A percentile compares a stretch with the other conserved stretches of the same genome.
These are phyloP conservation scores for Fusarium protoensiforme DNA, from an alignment of 2,329 filamentous ascomycete genomes.

Conservation along the genomic window DNA sequence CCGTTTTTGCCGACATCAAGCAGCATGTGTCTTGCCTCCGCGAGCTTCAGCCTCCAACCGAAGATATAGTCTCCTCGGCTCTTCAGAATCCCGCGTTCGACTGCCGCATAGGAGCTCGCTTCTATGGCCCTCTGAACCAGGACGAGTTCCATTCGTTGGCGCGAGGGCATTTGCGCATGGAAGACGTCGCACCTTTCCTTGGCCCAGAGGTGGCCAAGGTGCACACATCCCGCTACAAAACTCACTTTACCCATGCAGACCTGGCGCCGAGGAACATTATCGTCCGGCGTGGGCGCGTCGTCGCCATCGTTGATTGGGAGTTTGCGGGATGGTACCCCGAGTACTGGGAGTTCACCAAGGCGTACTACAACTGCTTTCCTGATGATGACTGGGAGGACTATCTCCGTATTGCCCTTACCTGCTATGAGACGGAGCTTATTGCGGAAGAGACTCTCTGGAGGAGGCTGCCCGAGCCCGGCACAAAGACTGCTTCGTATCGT, in stretches of 20 bases:
- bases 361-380: constrained; percentile 36
- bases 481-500: constrained; percentile 9
- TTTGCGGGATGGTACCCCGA: constrained; percentile 50
- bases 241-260: constrained; percentile 41
- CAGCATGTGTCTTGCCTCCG: constrained; percentile 37
- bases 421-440: constrained; percentile 39
- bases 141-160: constrained; percentile 41
- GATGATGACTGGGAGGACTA: constrained; percentile 33
- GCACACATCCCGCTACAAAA: constrained; percentile 21
- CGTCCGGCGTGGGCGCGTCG: constrained; percentile 38
- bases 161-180: constrained; percentile 34
- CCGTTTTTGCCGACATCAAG: constrained; percentile 39
- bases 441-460: constrained; percentile 38
- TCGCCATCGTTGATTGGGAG: constrained; percentile 47
- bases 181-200: constrained; percentile 37
- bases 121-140: constrained; percentile 41
- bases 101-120: constrained; percentile 38
- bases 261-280: constrained; percentile 44
- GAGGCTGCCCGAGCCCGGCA: constrained; percentile 37
- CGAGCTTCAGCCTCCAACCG: constrained; percentile 35
- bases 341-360: constrained; percentile 48
- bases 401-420: constrained; percentile 31
- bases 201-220: constrained; percentile 37
- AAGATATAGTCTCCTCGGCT: constrained; percentile 39
- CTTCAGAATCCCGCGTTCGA: constrained; percentile 42